Conservation (phyloP, 768 basidiomycete genomes). For the Trametes cubensis region DNA sequence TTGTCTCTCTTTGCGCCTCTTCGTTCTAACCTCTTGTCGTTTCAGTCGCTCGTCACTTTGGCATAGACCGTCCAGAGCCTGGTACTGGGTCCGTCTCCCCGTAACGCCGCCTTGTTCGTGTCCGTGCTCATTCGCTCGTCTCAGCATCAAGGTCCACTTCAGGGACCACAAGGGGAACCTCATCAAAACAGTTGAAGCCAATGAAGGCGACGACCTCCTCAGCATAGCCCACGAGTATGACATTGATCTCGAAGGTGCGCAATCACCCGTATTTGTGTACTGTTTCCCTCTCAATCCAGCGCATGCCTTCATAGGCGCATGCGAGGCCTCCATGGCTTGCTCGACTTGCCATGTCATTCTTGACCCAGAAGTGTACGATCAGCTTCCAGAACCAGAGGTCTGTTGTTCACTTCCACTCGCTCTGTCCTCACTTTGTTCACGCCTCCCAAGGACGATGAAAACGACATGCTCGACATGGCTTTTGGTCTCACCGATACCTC, state of each 20-base stretch:
- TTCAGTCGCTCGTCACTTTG: conserved; percentile 46
- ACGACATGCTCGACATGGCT: conserved; percentile 98
- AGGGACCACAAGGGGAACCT: conserved; percentile 81
- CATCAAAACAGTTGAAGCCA: conserved; percentile 89
- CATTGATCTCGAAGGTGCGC: conserved; percentile 89
- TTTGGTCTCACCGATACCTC: conserved; percentile 96
- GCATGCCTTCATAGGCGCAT: conserved; percentile 68
- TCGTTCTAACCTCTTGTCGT: neutral
- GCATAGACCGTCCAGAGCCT: conserved; percentile 59
- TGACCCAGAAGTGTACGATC: conserved; percentile 77
- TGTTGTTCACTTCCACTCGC: neutral
- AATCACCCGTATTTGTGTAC: neutral
- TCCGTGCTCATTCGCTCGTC: conserved; percentile 2
- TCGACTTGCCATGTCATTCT: conserved; percentile 97
- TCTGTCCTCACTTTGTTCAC: neutral
- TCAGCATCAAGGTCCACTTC: conserved; percentile 87
- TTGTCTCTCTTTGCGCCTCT: neutral
- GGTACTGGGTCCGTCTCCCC: conserved; percentile 62
- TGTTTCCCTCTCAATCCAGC: neutral
- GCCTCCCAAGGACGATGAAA: conserved; percentile 79
- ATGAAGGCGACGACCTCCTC: conserved; percentile 92
- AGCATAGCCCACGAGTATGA: conserved; percentile 94
- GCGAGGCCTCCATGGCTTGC: conserved; percentile 95
- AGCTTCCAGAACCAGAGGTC: conserved; percentile 78
- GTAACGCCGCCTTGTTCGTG: neutral